These are phyloP conservation scores for Vaucheria bursata DNA, from an alignment of 352 stramenopile genomes.

Conservation along the genomic window DNA sequence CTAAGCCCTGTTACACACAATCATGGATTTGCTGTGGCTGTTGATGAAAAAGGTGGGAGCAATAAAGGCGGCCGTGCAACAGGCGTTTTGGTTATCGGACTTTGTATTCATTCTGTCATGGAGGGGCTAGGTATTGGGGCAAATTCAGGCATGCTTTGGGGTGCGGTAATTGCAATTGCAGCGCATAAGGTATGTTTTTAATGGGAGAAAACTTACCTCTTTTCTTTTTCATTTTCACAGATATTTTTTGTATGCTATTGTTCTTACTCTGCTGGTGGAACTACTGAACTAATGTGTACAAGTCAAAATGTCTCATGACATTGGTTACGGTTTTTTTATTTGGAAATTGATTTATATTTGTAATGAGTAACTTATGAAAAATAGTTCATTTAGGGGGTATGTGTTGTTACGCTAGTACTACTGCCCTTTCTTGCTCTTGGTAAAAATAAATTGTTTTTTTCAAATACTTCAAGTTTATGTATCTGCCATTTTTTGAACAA, in stretches of 20 bases:
- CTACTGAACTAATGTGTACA: background rate
- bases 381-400: too few species aligned
- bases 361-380: background rate
- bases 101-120: conserved; percentile 36
- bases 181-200: conserved; percentile 30
- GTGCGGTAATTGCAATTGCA: conserved; percentile 32
- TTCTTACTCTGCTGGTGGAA: background rate
- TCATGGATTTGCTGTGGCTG: conserved; percentile 21
- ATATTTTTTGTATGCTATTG: background rate
- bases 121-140: conserved; percentile 35
- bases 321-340: background rate
- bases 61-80: conserved; percentile 8
- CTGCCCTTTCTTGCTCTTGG: too few species aligned
- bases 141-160: conserved; percentile 14
- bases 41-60: background rate
- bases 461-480: too few species aligned
- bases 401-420: too few species aligned
- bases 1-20: background rate
- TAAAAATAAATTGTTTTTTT: too few species aligned
- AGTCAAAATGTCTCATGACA: background rate
- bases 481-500: too few species aligned
- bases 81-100: conserved; percentile 14
- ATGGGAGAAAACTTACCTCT: too few species aligned
- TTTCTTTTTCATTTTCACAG: background rate
- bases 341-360: background rate